These are phyloP conservation scores for Alternaria metachromatica DNA, from an alignment of 2,329 filamentous ascomycete genomes.

Conservation along the genomic window DNA sequence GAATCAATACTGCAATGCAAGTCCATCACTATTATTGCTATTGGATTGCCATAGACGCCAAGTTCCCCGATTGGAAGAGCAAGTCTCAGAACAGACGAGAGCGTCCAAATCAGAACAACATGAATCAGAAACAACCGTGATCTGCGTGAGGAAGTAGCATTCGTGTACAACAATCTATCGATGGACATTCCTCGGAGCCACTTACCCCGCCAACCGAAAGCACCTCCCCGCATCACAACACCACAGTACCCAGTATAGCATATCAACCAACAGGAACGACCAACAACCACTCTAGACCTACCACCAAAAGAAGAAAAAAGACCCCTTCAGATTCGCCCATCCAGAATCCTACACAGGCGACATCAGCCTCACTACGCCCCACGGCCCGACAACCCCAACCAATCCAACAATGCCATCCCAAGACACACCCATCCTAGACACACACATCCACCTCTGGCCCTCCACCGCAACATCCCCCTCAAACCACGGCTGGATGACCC, in stretches of 20 bases:
- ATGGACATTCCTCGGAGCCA: not conserved
- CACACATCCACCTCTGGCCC: slow-evolving; percentile 90
- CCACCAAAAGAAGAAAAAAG: not conserved
- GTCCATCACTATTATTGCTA: not conserved
- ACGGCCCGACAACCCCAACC: not conserved
- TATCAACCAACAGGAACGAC: not conserved
- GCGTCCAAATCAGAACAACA: not conserved
- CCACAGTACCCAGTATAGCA: not conserved
- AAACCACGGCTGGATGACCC: slow-evolving; percentile 73
- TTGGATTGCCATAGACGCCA: not conserved
- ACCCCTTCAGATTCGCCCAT: not conserved
- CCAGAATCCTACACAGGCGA: not conserved
- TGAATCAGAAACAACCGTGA: not conserved
- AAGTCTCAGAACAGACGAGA: not conserved
- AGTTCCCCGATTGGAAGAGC: not conserved
- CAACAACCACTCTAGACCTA: not conserved
- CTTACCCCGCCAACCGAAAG: slow-evolving; percentile 10
- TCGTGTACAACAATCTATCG: not conserved
- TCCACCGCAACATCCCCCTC: slow-evolving; percentile 64
- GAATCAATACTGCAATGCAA: not conserved
- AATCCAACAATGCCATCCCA: slow-evolving; percentile 29
- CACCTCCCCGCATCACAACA: not conserved
- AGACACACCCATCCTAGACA: slow-evolving; percentile 70
- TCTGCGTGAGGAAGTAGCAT: not conserved
- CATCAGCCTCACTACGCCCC: not conserved